Percentiles rank a stretch among this genome's conserved stretches.
These are phyloP conservation scores for Nakaseomyces nivariensis DNA, from an alignment of 1,139 yeast species.

Conservation along the genomic window DNA sequence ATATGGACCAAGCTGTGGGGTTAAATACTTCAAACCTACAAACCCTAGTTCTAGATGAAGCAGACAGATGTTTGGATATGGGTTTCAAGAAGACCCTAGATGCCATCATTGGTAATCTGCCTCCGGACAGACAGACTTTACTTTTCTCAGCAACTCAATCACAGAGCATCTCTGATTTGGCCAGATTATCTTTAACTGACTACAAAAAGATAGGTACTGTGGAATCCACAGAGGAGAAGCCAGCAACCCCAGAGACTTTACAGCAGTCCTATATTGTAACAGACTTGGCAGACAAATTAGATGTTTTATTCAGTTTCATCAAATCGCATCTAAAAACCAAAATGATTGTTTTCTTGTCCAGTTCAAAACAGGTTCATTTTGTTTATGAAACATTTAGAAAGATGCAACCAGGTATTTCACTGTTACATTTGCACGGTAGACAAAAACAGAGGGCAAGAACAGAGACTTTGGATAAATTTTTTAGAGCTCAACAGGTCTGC, in stretches of 20 bases:
- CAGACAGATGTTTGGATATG: constrained; percentile 94
- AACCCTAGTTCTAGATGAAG: constrained; percentile 83
- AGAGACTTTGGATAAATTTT: constrained; percentile 79
- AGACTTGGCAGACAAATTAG: constrained; percentile 71
- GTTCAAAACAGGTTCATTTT: constrained; percentile 91
- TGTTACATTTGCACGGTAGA: constrained; percentile 87
- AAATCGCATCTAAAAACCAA: constrained; percentile 81
- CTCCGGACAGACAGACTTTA: constrained; percentile 78
- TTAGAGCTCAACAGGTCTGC: constrained; percentile 80
- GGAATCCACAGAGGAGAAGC: constrained; percentile 32
- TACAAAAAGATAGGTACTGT: constrained; percentile 60
- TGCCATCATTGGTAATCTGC: constrained; percentile 72
- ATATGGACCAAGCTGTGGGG: constrained; percentile 87
- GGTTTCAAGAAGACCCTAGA: constrained; percentile 88
- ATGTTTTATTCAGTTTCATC: constrained; percentile 79
- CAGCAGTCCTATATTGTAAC: constrained; percentile 74
- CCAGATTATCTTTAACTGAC: constrained; percentile 72
- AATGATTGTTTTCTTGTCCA: constrained; percentile 78
- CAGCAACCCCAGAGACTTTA: constrained; percentile 70
- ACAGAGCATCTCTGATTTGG: constrained; percentile 76
- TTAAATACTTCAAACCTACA: constrained; percentile 74
- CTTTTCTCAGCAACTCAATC: constrained; percentile 92
- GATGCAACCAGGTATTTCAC: constrained; percentile 90
- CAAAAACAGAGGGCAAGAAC: constrained; percentile 90
- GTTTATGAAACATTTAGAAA: constrained; percentile 86